Evolutionary conservation across 768 basidiomycete species (phyloP), one percentile per base, ranked within the genome.

Genomic region (Phanerodontia chrysosporium): DNA sequence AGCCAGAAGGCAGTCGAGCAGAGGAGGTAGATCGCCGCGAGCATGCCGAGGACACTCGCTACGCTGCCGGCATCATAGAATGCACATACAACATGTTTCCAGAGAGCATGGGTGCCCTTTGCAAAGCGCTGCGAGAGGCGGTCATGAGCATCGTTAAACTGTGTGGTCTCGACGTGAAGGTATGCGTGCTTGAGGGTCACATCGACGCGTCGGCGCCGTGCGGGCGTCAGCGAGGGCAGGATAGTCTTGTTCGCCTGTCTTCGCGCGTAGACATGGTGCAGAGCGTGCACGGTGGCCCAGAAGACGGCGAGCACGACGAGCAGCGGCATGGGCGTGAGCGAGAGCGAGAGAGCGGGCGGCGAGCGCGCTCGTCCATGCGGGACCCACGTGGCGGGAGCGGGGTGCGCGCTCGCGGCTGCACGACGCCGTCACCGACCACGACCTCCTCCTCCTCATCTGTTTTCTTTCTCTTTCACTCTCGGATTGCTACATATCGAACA

Each of bases 41-140:
- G 8, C 78, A 84, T 82, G 24, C 86, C 85, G 7, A 81, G 45
- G 2, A 76, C 64, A 2, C 78, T 78, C 35, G 78, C 48, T 29
- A 77, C 39, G 46, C 70, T 75, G 6, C 87, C 87, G 0, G 78
- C 27, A 62, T 82, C 75, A 68, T 89, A 90, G 46, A 81, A 64
- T 5, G 58, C 29, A 45, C 65, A 62, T 10, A 84, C 63, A 1
- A 62, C 55, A 2, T 62, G 57, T 32, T 27, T 53, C 16, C 35
- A 12, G 27, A 62, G 61, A 36, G 63, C 54, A 48, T 69, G 72
- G 5, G 62, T 64, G n/a, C 67, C 66, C 25, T 65, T 64, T 4
- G 73, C 66, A n/a, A 86, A 67, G 3, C 58, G 44, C 0, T 63
- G 48, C 13, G 78, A 62, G 22, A 84, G 68, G 13, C 59, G 27